Conservation (phyloP, 1,284 basidiomycete genomes). For the Rhodotorula sp. region DNA sequence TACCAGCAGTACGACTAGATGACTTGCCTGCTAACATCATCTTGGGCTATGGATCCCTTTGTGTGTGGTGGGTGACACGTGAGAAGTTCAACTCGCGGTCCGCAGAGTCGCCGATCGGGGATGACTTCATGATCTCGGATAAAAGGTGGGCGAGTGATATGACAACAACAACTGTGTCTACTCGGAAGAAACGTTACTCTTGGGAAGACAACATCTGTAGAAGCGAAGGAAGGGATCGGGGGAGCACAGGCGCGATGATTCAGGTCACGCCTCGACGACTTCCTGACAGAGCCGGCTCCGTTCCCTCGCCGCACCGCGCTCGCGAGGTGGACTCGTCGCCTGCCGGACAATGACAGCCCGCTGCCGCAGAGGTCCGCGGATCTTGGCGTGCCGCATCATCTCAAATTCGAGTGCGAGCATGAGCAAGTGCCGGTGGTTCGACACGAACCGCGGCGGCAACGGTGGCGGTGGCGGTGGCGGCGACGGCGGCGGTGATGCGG, state of each 20-base stretch:
- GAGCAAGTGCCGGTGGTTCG: conserved; percentile 41
- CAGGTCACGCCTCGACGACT: not conserved
- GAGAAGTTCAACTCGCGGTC: not conserved
- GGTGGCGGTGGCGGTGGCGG: not conserved
- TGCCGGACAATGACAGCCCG: conserved; percentile 33
- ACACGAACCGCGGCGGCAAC: conserved; percentile 34
- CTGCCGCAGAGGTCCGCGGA: conserved; percentile 35
- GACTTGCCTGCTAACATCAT: conserved; percentile 16
- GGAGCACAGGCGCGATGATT: too few relatives aligned
- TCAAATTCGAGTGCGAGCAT: conserved; percentile 41
- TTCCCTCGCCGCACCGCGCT: not conserved
- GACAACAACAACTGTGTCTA: not conserved
- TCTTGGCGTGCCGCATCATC: conserved; percentile 42
- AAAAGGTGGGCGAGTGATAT: not conserved
- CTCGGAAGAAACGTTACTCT: not conserved
- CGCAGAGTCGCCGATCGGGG: not conserved
- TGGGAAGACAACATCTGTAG: not conserved
- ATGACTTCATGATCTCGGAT: too few relatives aligned
- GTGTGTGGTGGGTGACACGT: too few relatives aligned
- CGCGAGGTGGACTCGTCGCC: conserved; percentile 7
- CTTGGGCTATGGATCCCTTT: too few relatives aligned
- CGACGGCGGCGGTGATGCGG: not conserved
- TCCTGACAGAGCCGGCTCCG: conserved; percentile 7
- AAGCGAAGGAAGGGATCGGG: not conserved
- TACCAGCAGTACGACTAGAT: not conserved